phyloP scores from a whole-genome alignment of 108 stramenopile genomes.

The Fistulifera pelliculosa region DNA sequence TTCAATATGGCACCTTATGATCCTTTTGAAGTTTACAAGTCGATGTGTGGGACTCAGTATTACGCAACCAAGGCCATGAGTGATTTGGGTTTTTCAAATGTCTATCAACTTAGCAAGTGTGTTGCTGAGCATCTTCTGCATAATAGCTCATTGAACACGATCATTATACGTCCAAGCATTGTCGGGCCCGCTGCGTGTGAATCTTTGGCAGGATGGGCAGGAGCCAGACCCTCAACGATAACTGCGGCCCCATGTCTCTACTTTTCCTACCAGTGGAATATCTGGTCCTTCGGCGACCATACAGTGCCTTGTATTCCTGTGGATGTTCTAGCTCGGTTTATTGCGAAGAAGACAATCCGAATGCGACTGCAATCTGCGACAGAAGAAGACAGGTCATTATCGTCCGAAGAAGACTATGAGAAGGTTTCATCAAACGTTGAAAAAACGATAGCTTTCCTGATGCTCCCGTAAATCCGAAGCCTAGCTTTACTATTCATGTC shows the following conservation, averaged over 20 bases:
- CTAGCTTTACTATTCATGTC: conserved; percentile 30
- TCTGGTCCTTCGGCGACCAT: conserved; percentile 66
- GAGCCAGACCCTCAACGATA: conserved; percentile 78
- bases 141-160: conserved; percentile 33
- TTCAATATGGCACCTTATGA: conserved; percentile 50
- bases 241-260: conserved; percentile 77
- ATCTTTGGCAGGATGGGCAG: conserved; percentile 80
- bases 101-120: conserved; percentile 84
- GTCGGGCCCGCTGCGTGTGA: conserved; percentile 70
- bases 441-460: not conserved
- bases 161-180: conserved; percentile 80
- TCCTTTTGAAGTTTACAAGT: conserved; percentile 57
- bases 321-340: conserved; percentile 64
- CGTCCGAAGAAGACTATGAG: conserved; percentile 12
- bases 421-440: not conserved
- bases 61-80: conserved; percentile 73
- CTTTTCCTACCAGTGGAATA: conserved; percentile 60
- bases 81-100: conserved; percentile 70
- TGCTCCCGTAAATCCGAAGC: conserved; percentile 6
- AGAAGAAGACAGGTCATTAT: conserved; percentile 18
- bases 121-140: conserved; percentile 77
- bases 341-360: conserved; percentile 25
- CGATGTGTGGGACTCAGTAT: conserved; percentile 66
- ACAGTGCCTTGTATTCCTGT: conserved; percentile 69
- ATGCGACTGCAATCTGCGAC: not conserved